Percentiles rank a stretch among this genome's conserved stretches.
phyloP scores from a whole-genome alignment of 768 basidiomycete species.

The Boletus subparvulus region DNA sequence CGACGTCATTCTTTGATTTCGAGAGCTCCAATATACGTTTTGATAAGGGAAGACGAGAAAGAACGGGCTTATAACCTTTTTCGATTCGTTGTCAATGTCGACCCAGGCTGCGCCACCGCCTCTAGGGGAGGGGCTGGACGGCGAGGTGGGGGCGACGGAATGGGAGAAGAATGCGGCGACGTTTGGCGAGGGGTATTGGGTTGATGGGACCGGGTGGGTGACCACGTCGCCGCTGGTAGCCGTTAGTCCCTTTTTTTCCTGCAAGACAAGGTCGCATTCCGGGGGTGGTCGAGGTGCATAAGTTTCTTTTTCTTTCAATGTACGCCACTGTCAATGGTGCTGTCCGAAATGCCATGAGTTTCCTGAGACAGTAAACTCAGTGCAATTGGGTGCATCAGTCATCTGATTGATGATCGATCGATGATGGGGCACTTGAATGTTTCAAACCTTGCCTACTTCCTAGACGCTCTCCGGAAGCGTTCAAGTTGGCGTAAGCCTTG shows the following conservation, averaged over 20 bases:
- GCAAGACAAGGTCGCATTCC: background rate
- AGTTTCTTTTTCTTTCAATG: background rate
- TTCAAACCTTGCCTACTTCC: too few species aligned
- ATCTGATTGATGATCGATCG: background rate
- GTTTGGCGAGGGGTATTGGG: constrained; percentile 83
- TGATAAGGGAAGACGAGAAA: constrained; percentile 57
- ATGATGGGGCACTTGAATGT: too few species aligned
- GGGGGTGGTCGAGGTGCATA: background rate
- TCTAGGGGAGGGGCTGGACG: constrained; percentile 41
- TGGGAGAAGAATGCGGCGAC: constrained; percentile 82
- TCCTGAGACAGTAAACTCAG: background rate
- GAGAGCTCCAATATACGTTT: constrained; percentile 74
- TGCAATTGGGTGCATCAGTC: too few species aligned
- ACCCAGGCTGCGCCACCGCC: constrained; percentile 36
- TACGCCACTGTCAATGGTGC: constrained; percentile 7
- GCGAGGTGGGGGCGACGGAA: constrained; percentile 57
- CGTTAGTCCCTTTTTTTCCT: constrained; percentile 19
- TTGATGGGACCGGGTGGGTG: constrained; percentile 68
- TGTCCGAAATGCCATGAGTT: constrained; percentile 3
- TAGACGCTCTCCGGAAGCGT: too few species aligned
- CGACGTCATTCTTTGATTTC: constrained; percentile 82
- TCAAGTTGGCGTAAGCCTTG: too few species aligned
- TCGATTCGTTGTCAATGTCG: constrained; percentile 64
- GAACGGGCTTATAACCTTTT: constrained; percentile 74
- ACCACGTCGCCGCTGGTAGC: constrained; percentile 33